These are phyloP conservation scores for Collybia sp. DNA, from an alignment of 768 basidiomycete species.

Conservation along the genomic window DNA sequence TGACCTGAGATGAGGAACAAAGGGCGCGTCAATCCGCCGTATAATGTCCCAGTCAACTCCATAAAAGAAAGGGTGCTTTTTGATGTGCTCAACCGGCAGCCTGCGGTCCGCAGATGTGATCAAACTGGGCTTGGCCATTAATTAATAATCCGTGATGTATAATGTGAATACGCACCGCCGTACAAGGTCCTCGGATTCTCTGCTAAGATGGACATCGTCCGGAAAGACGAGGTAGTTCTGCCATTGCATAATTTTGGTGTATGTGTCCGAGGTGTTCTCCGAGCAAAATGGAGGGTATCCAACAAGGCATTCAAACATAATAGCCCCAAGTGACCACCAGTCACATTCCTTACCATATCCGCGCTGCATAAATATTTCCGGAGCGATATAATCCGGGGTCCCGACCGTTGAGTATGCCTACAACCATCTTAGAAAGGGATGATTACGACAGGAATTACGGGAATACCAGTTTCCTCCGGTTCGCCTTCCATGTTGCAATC, in stretches of 20 bases:
- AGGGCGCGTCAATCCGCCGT: slow-evolving; percentile 88
- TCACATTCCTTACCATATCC: slow-evolving; percentile 99
- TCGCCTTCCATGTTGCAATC: slow-evolving; percentile 99
- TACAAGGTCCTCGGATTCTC: slow-evolving; percentile 88
- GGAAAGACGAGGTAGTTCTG: slow-evolving; percentile 81
- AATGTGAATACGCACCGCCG: slow-evolving; percentile 48
- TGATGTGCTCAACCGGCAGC: slow-evolving; percentile 80
- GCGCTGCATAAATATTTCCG: slow-evolving; percentile 93
- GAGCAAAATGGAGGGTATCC: slow-evolving; percentile 97
- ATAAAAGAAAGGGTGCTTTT: slow-evolving; percentile 88
- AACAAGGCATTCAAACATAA: slow-evolving; percentile 97
- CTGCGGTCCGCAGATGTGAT: slow-evolving; percentile 83
- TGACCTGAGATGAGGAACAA: slow-evolving; percentile 90
- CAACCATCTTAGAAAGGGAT: slow-evolving; percentile 2
- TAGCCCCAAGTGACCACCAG: slow-evolving; percentile 99
- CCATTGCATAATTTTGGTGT: slow-evolving; percentile 98
- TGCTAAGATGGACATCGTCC: slow-evolving; percentile 89
- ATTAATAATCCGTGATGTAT: background rate
- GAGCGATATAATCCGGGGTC: slow-evolving; percentile 95
- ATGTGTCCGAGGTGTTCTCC: slow-evolving; percentile 95
- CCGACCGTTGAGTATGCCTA: slow-evolving; percentile 98
- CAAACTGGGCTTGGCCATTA: slow-evolving; percentile 39
- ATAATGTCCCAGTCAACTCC: slow-evolving; percentile 93
- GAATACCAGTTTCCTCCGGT: slow-evolving; percentile 86
- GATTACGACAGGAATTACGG: background rate